Conservation (phyloP, 1,284 basidiomycete genomes). For the Cryptococcus sp. region DNA sequence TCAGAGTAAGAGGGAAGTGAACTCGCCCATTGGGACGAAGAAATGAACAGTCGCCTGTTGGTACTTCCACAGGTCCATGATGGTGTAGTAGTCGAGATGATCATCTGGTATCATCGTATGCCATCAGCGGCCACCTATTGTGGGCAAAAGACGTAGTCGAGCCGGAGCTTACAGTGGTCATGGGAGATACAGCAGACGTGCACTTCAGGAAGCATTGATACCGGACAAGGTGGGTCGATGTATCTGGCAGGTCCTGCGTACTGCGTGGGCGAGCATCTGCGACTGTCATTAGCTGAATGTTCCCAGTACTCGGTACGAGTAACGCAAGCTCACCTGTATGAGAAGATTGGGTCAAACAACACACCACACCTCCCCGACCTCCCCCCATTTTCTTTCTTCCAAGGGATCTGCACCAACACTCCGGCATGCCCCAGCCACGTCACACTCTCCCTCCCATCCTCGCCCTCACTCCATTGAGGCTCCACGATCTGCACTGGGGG, state of each 20-base stretch:
- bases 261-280: conserved; percentile 47
- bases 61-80: conserved; percentile 46
- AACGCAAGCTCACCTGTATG: conserved; percentile 42
- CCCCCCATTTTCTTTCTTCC: conserved; percentile 17
- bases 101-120: conserved; percentile 34
- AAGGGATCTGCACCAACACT: conserved; percentile 43
- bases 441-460: conserved; percentile 25
- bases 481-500: conserved; percentile 39
- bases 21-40: conserved; percentile 45
- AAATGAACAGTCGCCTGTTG: conserved; percentile 45
- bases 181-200: conserved; percentile 47
- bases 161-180: conserved; percentile 44
- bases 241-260: conserved; percentile 45
- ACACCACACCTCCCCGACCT: conserved; percentile 35
- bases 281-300: not conserved
- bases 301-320: no score
- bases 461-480: conserved; percentile 33
- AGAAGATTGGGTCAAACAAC: conserved; percentile 50
- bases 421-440: conserved; percentile 50
- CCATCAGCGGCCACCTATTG: not conserved
- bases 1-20: not conserved
- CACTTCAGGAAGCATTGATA: conserved; percentile 44
- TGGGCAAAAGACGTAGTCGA: not conserved
- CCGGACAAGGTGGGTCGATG: conserved; percentile 42
- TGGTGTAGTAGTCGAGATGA: conserved; percentile 49